Evolutionary conservation across 768 basidiomycete genomes (phyloP), one percentile per base, ranked within the genome.

Genomic region (Tubosaeta brunneosetosa): DNA sequence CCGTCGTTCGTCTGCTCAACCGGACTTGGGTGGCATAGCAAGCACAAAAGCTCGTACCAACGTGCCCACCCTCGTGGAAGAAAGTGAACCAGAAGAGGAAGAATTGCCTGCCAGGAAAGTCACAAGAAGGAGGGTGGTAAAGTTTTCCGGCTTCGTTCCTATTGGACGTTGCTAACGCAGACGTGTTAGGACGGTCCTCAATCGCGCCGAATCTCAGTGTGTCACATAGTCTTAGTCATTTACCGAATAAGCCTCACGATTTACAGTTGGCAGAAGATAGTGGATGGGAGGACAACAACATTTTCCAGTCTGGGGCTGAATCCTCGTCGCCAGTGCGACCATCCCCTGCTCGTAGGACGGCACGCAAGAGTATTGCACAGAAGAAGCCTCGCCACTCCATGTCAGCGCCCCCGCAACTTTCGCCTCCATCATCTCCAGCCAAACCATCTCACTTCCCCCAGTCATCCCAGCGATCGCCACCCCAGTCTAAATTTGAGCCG

Each of bases 211-310:
- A 72, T 77, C 12, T 84, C 85, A 22, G 76, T 77, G 53, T 56
- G 72, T 46, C 75, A 75, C 45, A 41, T 44, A 69, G 9, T 47
- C 33, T 49, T 65, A 16, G 33, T 47, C 19, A 63, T 32, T 55
- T 54, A 47, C 41, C 14, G 16, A 50, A 47, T 34, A 11, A 51
- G 52, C 25, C 6, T 48, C 47, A 54, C 45, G 49, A 26, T 34
- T 10, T 13, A 34, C 14, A 75, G 72, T 19, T 64, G 52, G 70
- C 64, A 25, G 85, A 88, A 36, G 88, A 89, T 49, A 91, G 88
- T 60, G 88, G 88, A 32, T 92, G 90, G 89, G 90, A 92, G 62
- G 90, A 91, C 58, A 91, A 90, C 62, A 92, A 93, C 57, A 82
- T 91, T 27, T 93, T 93, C 66, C 90, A 93, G 63, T 91, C 88